Evolutionary conservation across 73 alveolate species (phyloP), one percentile per base, ranked within the genome.

Genomic region (Diophrys sp.): DNA sequence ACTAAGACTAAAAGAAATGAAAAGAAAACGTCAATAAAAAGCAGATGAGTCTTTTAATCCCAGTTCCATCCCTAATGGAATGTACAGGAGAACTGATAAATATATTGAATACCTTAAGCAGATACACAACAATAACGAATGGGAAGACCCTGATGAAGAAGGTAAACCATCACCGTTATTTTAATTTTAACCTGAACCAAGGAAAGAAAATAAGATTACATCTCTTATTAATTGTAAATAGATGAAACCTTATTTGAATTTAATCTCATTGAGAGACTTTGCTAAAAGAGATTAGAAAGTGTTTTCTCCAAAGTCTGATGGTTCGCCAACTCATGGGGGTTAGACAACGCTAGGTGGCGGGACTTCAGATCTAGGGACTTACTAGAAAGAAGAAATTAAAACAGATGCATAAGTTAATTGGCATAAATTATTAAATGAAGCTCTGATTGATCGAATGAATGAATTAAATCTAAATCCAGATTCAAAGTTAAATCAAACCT

Each of bases 231-330:
- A 68, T 28, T 23, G 18, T 55, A 68, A 68, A 28, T 55, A 25
- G 29, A 68, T 68, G 2, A 23, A 25, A 68, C 75, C 75, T 1
- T 68, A 68, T 28, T 23, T 68, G 26, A 23, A 25, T 5, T 31
- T 68, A 5, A 2, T 68, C 1, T 31, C 75, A 2, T 68, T 23
- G 54, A 68, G 29, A 68, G 75, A 68, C 2, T 68, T 68, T 31
- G 23, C 75, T 11, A 68, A 68, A 24, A 25, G 31, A 28, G 26
- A 23, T 44, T 44, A 23, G 56, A 24, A 2, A 2, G 55, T 25
- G 75, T 2, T 2, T 5, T 25, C 27, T 23, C 27, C 54, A 23
- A 18, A 55, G 29, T 25, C 75, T 23, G 55, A 44, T 2, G 75
- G 2, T 25, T 25, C 75, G 2, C 56, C 75, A 25, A 5, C 75